Evolutionary conservation across 2,329 filamentous ascomycete species (phyloP), one percentile per base, ranked within the genome.

Genomic region (Pochonia chlamydosporia): DNA sequence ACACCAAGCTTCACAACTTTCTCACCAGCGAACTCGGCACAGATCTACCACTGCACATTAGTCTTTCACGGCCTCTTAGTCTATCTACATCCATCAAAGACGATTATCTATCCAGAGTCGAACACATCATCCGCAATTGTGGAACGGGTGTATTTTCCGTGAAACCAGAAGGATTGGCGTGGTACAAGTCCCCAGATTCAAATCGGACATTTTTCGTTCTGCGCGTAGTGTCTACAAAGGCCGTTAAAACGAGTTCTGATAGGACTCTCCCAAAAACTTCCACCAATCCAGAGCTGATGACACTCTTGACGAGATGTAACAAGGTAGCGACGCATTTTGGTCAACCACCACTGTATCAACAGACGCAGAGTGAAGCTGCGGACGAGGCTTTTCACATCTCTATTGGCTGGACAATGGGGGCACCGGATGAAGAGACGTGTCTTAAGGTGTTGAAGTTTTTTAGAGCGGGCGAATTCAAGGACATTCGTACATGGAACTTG

Each of bases 201-300:
- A 60, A 84, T 76, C 81, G 93, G 39, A 92, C 87, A 66, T 99
- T 99, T 61, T 76, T 96, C 5, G 87, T 96, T 3, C 65, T 96
- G 41, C 76, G 81, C 20, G 75, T 91, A n/a, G 65, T 48, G 6
- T 56, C 59, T 26, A 51, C 47, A 7, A 28, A 25, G n/a, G 28
- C 50, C 43, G 51, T 31, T 43, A 48, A 50, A 14, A 28, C 41
- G 4, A 24, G 16, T 14, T 44, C 39, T 23, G 24, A 23, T 6
- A 40, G 23, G 3, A 11, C 31, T 13, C 41, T 31, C 4, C 13
- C 14, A n/a, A 18, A n/a, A 10, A 10, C 30, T 37, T 24, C 45
- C 13, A 53, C 58, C 5, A 74, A 79, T 40, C 68, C 79, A 37
- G 72, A 78, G 49, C 67, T 93, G 37, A 76, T 81, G 33, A 57